A percentile compares a stretch with the other conserved stretches of the same genome.
These are phyloP conservation scores for Paradendryphiella salina DNA, from an alignment of 2,329 filamentous ascomycete genomes.

Conservation along the genomic window DNA sequence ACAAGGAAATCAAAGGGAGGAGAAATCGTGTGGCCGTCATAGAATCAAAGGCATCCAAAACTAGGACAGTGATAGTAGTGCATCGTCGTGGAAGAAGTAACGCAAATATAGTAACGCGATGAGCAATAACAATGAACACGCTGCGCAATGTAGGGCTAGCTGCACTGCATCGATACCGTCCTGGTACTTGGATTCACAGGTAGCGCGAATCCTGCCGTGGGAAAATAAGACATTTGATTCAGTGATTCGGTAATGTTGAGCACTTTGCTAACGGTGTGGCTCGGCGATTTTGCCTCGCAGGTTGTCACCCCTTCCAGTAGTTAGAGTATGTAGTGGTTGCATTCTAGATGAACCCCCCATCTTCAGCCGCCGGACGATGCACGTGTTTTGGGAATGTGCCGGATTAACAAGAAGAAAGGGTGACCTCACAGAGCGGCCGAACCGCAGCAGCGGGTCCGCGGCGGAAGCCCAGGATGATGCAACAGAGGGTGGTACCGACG, in stretches of 20 bases:
- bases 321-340: constrained; percentile 6
- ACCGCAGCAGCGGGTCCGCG: constrained; percentile 16
- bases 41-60: neutral
- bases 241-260: neutral
- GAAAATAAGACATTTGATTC: constrained; percentile 17
- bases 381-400: constrained; percentile 19
- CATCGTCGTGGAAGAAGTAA: constrained; percentile 33
- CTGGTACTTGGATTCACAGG: constrained; percentile 31
- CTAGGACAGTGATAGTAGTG: neutral
- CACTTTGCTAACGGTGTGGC: neutral
- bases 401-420: constrained; percentile 17
- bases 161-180: constrained; percentile 23
- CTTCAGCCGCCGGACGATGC: constrained; percentile 18
- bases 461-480: constrained; percentile 8
- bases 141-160: constrained; percentile 29
- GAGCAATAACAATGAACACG: constrained; percentile 31
- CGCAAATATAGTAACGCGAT: constrained; percentile 36
- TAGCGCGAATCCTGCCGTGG: constrained; percentile 30
- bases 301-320: constrained; percentile 3
- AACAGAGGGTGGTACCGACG: constrained; percentile 1
- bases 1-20: neutral
- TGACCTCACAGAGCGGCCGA: constrained; percentile 19
- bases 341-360: constrained; percentile 1
- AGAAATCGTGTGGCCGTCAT: neutral
- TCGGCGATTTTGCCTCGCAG: neutral